A percentile compares a stretch with the other conserved stretches of the same genome.
These are phyloP conservation scores for Xylaria arbuscula DNA, from an alignment of 2,329 filamentous ascomycete genomes.

Conservation along the genomic window DNA sequence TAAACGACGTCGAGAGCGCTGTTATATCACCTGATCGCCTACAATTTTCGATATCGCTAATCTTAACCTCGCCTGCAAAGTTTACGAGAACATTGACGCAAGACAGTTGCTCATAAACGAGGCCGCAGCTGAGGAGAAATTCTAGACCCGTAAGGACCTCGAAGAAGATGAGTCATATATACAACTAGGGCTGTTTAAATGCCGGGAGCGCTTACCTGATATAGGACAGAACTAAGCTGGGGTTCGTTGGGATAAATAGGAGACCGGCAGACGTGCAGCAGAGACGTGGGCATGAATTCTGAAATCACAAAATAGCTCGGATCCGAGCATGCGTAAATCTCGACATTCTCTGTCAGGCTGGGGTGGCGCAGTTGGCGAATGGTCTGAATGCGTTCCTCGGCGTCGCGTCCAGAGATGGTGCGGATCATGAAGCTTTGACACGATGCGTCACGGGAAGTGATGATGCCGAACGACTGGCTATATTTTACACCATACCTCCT, in stretches of 20 bases:
- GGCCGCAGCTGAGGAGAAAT: constrained; percentile 17
- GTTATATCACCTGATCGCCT: not conserved
- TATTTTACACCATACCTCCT: constrained; percentile 18
- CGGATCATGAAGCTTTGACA: constrained; percentile 22
- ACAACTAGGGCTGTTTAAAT: not conserved
- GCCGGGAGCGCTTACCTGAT: constrained; percentile 7
- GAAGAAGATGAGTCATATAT: not conserved
- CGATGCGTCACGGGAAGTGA: constrained; percentile 5
- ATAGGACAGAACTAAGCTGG: constrained; percentile 21
- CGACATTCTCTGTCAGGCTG: constrained; percentile 16
- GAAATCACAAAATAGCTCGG: constrained; percentile 19
- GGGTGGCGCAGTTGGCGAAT: constrained; percentile 11
- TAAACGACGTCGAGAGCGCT: constrained; percentile 12
- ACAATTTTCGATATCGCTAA: constrained; percentile 16
- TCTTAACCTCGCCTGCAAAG: constrained; percentile 19
- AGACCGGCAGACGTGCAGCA: constrained; percentile 18
- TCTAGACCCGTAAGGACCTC: constrained; percentile 12
- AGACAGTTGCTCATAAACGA: constrained; percentile 6
- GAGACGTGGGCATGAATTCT: constrained; percentile 15
- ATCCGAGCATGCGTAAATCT: constrained; percentile 12
- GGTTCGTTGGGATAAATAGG: constrained; percentile 18
- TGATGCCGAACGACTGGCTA: constrained; percentile 10
- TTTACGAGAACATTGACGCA: constrained; percentile 8
- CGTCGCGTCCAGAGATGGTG: constrained; percentile 11
- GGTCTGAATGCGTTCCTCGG: constrained; percentile 10